Evolutionary conservation across 1,284 basidiomycete species (phyloP).

Genomic region (Pyrrhoderma noxium): DNA sequence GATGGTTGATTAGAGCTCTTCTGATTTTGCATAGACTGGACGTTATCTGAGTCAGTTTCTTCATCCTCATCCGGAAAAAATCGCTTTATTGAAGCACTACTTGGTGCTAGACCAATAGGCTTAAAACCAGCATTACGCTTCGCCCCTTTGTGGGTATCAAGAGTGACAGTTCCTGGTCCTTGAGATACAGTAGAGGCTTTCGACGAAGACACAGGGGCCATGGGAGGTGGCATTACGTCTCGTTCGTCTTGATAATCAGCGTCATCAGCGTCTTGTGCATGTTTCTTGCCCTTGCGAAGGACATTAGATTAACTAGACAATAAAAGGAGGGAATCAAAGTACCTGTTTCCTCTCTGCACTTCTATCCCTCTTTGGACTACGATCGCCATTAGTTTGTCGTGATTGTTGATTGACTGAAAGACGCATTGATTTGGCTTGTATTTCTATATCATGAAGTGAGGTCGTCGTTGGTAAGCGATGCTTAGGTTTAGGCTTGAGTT

Average conservation of each 20-base stretch:
- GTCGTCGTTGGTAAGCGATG: slow-evolving; percentile 55
- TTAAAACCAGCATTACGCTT: slow-evolving; percentile 18
- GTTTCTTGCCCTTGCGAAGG: no score
- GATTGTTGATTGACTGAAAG: background rate
- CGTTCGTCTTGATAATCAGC: slow-evolving; percentile 16
- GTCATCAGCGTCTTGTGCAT: no score
- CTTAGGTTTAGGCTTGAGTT: slow-evolving; percentile 41
- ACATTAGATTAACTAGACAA: no score
- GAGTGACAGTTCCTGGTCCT: background rate
- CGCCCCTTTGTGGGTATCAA: slow-evolving; percentile 3
- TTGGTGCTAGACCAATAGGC: slow-evolving; percentile 13
- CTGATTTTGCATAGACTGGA: no score
- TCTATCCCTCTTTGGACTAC: no score
- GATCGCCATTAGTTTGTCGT: background rate
- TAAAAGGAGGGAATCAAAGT: no score
- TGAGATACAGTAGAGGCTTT: slow-evolving; percentile 11
- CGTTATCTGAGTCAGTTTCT: slow-evolving; percentile 16
- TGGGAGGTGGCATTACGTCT: slow-evolving; percentile 24
- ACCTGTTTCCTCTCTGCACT: no score
- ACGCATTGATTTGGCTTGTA: slow-evolving; percentile 21
- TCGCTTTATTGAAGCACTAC: slow-evolving; percentile 22
- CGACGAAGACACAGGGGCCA: slow-evolving; percentile 13
- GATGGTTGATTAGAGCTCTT: no score
- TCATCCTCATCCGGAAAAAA: slow-evolving; percentile 30
- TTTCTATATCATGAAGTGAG: slow-evolving; percentile 34